These are phyloP conservation scores for Mariannaea elegans DNA, from an alignment of 2,329 filamentous ascomycete genomes.

Conservation along the genomic window DNA sequence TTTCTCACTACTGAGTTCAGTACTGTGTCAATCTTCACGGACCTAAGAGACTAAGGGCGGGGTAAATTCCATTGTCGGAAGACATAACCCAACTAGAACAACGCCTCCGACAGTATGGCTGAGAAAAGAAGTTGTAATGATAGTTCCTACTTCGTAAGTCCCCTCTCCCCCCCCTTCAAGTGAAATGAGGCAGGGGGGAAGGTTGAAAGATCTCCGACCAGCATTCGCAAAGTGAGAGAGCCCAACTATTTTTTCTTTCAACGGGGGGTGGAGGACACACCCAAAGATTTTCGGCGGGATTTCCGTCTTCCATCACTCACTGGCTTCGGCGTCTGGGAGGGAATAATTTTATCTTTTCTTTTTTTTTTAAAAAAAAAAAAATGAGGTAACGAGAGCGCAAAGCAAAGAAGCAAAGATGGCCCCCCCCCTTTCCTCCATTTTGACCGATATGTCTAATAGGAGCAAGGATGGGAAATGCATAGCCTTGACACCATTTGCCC, in stretches of 20 bases:
- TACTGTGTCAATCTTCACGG: background rate
- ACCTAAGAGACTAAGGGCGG: background rate
- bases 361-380: no score
- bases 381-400: no score
- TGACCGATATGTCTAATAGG: background rate
- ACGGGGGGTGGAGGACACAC: background rate
- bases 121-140: background rate
- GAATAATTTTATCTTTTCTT: no score
- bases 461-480: background rate
- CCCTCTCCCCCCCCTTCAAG: background rate
- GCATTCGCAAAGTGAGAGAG: constrained; percentile 7
- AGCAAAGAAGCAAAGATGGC: constrained; percentile 21
- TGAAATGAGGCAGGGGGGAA: background rate
- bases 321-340: no score
- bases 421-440: constrained; percentile 14
- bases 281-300: constrained; percentile 15
- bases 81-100: constrained; percentile 8
- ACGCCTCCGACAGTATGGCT: background rate
- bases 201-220: constrained; percentile 1
- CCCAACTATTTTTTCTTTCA: background rate
- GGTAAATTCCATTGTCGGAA: constrained; percentile 9
- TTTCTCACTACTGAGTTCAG: no score
- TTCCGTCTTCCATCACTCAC: background rate
- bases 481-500: constrained; percentile 7
- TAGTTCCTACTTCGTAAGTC: background rate